Percentiles rank a stretch among this genome's conserved stretches.
These are phyloP conservation scores for Brasenia schreberi DNA, from an alignment of 164 flowering plant species.

Conservation along the genomic window DNA sequence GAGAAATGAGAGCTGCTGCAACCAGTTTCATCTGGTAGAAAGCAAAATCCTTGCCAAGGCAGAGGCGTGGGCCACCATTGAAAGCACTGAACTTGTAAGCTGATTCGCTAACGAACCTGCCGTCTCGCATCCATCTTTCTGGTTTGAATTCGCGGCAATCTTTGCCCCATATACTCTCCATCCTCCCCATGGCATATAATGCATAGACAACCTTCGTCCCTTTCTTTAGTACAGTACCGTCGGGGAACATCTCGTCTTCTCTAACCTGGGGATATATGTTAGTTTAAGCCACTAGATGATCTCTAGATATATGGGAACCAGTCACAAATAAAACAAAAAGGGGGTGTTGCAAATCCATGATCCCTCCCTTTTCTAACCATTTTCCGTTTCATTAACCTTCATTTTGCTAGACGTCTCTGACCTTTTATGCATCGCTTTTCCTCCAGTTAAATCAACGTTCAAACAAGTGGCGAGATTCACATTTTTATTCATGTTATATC, in stretches of 20 bases:
- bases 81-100: conserved; percentile 92
- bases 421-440: too few relatives aligned
- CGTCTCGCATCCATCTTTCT: conserved; percentile 84
- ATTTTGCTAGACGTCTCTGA: too few relatives aligned
- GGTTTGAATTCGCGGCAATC: conserved; percentile 79
- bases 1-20: conserved; percentile 59
- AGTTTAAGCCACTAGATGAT: too few relatives aligned
- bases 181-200: conserved; percentile 89
- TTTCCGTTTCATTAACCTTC: too few relatives aligned
- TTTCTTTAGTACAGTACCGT: conserved; percentile 64
- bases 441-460: too few relatives aligned
- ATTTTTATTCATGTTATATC: too few relatives aligned
- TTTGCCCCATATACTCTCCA: conserved; percentile 69
- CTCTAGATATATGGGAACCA: too few relatives aligned
- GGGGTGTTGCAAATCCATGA: too few relatives aligned
- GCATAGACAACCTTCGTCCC: conserved; percentile 83
- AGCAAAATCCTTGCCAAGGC: conserved; percentile 89
- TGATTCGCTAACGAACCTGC: conserved; percentile 73
- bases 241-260: conserved; percentile 78
- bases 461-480: too few relatives aligned
- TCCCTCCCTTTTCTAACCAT: too few relatives aligned
- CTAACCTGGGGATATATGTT: too few relatives aligned
- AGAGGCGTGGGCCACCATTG: conserved; percentile 94
- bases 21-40: conserved; percentile 85
- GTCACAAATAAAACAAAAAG: too few relatives aligned